Conservation (phyloP, 148 eudicot genomes). For the Camellia sinensis region DNA sequence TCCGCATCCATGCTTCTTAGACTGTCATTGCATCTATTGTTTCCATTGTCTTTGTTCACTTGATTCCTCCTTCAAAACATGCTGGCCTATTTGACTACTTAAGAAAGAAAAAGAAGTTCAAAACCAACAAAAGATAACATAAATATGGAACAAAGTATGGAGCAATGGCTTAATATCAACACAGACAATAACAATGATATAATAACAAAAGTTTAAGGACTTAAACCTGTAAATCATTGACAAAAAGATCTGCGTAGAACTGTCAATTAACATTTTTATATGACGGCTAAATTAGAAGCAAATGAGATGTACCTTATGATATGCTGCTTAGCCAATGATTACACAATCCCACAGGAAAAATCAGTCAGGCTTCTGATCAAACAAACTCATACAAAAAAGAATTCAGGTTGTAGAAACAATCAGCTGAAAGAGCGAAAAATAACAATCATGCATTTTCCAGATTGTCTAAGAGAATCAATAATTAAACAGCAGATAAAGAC, state of each 20-base stretch:
- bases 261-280: not conserved
- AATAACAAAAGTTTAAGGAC: not conserved
- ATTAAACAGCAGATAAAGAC: not conserved
- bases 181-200: not conserved
- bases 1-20: no score
- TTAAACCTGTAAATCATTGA: not conserved
- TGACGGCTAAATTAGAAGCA: not conserved
- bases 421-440: not conserved
- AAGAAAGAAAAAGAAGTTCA: no score
- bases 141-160: not conserved
- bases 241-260: not conserved
- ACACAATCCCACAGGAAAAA: not conserved
- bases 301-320: not conserved
- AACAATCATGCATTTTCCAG: not conserved
- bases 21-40: no score
- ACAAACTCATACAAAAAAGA: not conserved
- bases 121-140: not conserved
- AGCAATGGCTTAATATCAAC: not conserved
- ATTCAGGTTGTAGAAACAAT: not conserved
- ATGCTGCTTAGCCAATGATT: not conserved
- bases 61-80: no score
- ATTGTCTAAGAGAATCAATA: not conserved
- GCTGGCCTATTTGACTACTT: not conserved
- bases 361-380: not conserved
- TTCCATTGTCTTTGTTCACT: no score